These are phyloP conservation scores for Neonectria hederae DNA, from an alignment of 2,329 filamentous ascomycete genomes.

Conservation along the genomic window DNA sequence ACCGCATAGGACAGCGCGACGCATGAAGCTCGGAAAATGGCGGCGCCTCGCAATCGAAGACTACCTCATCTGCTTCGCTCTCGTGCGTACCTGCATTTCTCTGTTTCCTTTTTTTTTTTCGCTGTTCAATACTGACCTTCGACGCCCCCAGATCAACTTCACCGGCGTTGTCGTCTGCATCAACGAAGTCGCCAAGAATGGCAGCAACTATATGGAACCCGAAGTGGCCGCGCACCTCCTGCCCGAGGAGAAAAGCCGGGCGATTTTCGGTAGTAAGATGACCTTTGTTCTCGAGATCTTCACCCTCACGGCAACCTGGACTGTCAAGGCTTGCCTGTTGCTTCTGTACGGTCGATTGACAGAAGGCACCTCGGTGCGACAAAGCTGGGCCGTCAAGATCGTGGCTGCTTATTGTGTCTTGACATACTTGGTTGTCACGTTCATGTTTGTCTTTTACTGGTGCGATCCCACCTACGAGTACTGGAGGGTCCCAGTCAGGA, in stretches of 20 bases:
- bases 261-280: constrained; percentile 63
- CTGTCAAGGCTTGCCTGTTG: constrained; percentile 62
- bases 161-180: constrained; percentile 55
- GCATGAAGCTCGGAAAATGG: constrained; percentile 54
- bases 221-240: constrained; percentile 54
- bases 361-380: constrained; percentile 40
- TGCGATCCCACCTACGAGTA: constrained; percentile 62
- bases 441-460: constrained; percentile 63
- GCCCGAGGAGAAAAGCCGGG: constrained; percentile 49
- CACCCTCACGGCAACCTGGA: constrained; percentile 61
- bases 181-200: constrained; percentile 54
- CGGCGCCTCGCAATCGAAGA: constrained; percentile 64
- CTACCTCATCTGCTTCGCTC: constrained; percentile 63
- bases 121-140: constrained; percentile 14
- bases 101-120: background rate
- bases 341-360: constrained; percentile 64
- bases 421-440: constrained; percentile 58
- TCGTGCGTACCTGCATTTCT: constrained; percentile 43
- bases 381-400: constrained; percentile 52
- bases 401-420: constrained; percentile 55
- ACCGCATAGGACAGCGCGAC: constrained; percentile 40
- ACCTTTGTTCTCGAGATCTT: constrained; percentile 63
- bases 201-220: constrained; percentile 56
- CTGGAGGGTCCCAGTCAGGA: constrained; percentile 58
- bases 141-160: constrained; percentile 42